Evolutionary conservation across 116 monocot species (phyloP), one percentile per base, ranked within the genome.

Genomic region (Papilionanthe hybrid): DNA sequence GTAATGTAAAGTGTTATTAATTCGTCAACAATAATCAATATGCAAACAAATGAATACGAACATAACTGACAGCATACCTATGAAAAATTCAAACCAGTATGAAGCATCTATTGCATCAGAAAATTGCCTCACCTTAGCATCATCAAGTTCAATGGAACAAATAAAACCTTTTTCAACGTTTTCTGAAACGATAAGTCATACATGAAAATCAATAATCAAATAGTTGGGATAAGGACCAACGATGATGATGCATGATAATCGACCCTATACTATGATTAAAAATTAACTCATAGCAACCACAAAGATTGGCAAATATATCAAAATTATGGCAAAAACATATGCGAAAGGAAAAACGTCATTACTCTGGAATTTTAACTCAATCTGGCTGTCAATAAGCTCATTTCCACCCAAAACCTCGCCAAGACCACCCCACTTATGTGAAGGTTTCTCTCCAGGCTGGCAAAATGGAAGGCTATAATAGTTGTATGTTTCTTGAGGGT

Each of bases 401-500:
- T 96, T 96, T 77, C 96, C 96, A 78, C 96, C 96, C 37, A 96
- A 73, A 86, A 96, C 96, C 84, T 96, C 96, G 9, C 96, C 96
- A 80, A 96, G 91, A 3, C 96, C 96, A 80, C 93, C 91, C 96
- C 96, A 96, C 75, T 87, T 96, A 58, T 96, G 96, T 22, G 49
- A 72, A 81, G 88, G 87, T 71, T 90, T 86, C 58, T 85, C 93
- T 77, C 79, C 82, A 47, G 83, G 83, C 68, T 88, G 89, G 78
- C 96, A 96, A 79, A 96, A 96, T 41, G 96, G 96, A 81, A 96
- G 96, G 87, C 82, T 96, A 80, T 90, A 93, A 75, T 96, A 96
- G 72, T 96, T 96, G 85, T 96, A 96, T 48, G 96, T 96, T 81
- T 96, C 96, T 83, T 96, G 96, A 75, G 96, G 96, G 83, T 96